These are phyloP conservation scores for Clonostachys rhizophaga DNA, from an alignment of 2,329 filamentous ascomycete species.

Conservation along the genomic window DNA sequence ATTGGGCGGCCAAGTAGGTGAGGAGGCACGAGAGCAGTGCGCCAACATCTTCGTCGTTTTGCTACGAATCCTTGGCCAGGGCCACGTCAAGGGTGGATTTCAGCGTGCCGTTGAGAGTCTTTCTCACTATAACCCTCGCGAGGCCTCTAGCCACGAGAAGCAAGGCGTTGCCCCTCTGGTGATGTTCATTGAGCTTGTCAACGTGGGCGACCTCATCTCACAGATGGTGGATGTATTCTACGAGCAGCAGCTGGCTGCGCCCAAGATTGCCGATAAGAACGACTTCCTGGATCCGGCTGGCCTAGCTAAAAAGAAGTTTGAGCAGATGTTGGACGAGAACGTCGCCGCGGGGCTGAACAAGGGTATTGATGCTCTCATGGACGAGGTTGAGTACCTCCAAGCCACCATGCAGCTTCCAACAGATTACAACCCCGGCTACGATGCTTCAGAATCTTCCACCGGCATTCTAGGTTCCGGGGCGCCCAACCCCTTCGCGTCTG, in stretches of 20 bases:
- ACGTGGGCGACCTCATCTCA: slow-evolving; percentile 94
- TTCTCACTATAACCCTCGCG: slow-evolving; percentile 84
- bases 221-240: slow-evolving; percentile 99
- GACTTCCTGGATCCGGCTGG: slow-evolving; percentile 91
- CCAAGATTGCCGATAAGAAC: slow-evolving; percentile 82
- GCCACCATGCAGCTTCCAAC: slow-evolving; percentile 80
- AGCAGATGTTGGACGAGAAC: slow-evolving; percentile 96
- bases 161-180: slow-evolving; percentile 84
- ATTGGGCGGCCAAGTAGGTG: slow-evolving; percentile 74
- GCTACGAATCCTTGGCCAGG: slow-evolving; percentile 76
- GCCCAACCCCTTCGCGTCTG: neutral
- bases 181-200: slow-evolving; percentile 94
- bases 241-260: slow-evolving; percentile 82
- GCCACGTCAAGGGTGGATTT: slow-evolving; percentile 90
- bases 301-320: slow-evolving; percentile 96
- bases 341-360: slow-evolving; percentile 95
- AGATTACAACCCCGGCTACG: slow-evolving; percentile 74
- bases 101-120: slow-evolving; percentile 89
- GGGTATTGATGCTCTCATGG: slow-evolving; percentile 97
- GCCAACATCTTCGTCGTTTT: slow-evolving; percentile 82
- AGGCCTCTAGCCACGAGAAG: slow-evolving; percentile 67
- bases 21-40: slow-evolving; percentile 83
- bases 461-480: slow-evolving; percentile 9
- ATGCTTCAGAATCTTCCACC: slow-evolving; percentile 8
- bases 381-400: slow-evolving; percentile 93